Base-by-base conservation (phyloP, 345 rosid genomes). In the Schrenkiella parvula region DNA sequence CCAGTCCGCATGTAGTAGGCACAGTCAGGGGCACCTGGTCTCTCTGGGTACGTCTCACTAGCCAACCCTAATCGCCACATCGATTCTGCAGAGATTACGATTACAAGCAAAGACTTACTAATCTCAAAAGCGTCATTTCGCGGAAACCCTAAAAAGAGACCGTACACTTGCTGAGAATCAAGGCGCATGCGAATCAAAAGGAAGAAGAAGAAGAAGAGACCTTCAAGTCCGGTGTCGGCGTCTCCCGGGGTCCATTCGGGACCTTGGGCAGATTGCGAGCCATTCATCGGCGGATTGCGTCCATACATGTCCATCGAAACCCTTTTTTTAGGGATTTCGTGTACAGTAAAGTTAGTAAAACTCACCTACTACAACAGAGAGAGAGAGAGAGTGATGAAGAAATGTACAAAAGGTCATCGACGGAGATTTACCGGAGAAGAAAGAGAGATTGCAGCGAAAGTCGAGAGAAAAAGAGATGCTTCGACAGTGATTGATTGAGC, bases 1-100 rank as follows among this genome's bases (percentile, higher is more conserved):
- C 99, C 97, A 4, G 98, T 92, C 57, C 92, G 87, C 95, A 95
- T 85, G 79, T 92, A 95, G 80, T 85, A 90, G 11, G 87, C 87
- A 83, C 99, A 95, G 78, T 92, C 93, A 39, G 97, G 87, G n/a
- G 85, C 84, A 43, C 85, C 84, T 3, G 84, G 82, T 60, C 97
- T 84, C 68, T 88, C 92, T n/a, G 98, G 99, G 75, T 89, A 95
- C 18, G 85, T 83, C 13, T 75, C 61, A 58, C 75, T 74, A 64
- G 86, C 81, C 68, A 89, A 72, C 47, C 84, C 83, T 80, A 82
- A 80, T 68, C 77, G 84, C 99, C 96, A 86, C 86, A 84, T 89
- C 25, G 92, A 84, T 72, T 90, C 98, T 95, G 80, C 84, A 82
- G 37, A 82, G 37, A 43, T 1, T 32, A 60, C 67, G 28, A 53